Percentiles rank a stretch among this genome's conserved stretches.
Evolutionary conservation across 768 basidiomycete genomes (phyloP).

Genomic region (Pleurotus pulmonarius): DNA sequence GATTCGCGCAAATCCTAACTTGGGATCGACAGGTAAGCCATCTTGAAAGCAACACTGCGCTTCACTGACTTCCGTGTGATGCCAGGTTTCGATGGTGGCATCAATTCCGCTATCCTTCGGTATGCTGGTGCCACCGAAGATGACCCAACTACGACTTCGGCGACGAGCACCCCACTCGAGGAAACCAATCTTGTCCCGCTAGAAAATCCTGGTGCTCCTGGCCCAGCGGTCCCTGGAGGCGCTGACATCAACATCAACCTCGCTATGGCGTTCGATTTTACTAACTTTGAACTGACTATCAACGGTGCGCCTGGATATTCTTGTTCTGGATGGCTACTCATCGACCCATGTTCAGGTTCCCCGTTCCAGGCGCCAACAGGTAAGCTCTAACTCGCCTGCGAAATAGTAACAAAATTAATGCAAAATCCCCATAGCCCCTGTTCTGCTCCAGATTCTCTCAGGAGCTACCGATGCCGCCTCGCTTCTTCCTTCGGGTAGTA

Average conservation of each 20-base stretch:
- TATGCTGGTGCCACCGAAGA: background rate
- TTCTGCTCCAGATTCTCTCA: conserved; percentile 43
- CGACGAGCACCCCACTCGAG: background rate
- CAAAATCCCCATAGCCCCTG: conserved; percentile 30
- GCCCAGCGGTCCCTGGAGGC: background rate
- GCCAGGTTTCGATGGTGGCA: conserved; percentile 1
- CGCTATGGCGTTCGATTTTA: background rate
- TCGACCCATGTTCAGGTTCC: background rate
- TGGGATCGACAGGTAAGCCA: conserved; percentile 22
- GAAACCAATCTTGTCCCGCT: background rate
- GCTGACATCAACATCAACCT: conserved; percentile 3
- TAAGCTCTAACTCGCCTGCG: background rate
- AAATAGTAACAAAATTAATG: background rate
- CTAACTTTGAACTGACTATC: background rate
- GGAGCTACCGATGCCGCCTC: conserved; percentile 23
- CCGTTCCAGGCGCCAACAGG: background rate
- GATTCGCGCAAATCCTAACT: conserved; percentile 29
- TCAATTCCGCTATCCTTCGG: conserved; percentile 8
- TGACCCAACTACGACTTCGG: background rate
- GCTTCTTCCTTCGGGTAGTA: conserved; percentile 24
- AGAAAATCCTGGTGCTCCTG: background rate
- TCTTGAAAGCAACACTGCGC: background rate
- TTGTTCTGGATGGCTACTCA: background rate
- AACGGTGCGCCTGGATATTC: too few species aligned
- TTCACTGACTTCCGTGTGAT: background rate